Evolutionary conservation across 768 basidiomycete species (phyloP), one percentile per base, ranked within the genome.

Genomic region (Gyrodon lividus): DNA sequence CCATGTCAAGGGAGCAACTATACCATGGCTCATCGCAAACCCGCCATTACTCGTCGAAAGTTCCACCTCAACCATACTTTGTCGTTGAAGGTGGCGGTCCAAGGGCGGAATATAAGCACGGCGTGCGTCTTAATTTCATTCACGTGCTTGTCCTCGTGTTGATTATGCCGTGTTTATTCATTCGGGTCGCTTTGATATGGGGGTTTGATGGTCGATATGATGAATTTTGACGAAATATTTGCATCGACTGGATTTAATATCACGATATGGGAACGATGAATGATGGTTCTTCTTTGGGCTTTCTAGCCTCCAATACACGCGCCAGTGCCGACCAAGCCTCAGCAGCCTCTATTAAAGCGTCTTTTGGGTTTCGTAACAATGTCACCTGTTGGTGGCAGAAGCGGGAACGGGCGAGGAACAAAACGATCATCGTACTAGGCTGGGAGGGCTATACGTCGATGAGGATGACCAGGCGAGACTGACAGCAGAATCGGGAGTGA

Each of bases 61-160:
- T 48, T 16, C 61, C 55, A 33, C 46, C 64, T 40, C 65, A 65
- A 46, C 56, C 65, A 38, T 67, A 63, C 20, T 55, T 65, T 46
- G 43, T 62, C 43, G 65, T 65, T 34, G 57, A 49, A 17, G 37
- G 63, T 30, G 65, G 62, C 37, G 63, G 65, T 8, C 65, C 65
- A 44, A 67, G 57, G 33, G 60, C 65, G 43, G 68, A 68, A 44
- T 68, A 67, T 33, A 69, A 66, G 43, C 68, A 52, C 39, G 66
- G 66, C 6, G 66, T 68, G 34, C 63, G 66, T 65, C 49, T 38
- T 39, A 28, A 13, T 51, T 49, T 37, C 39, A 20, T 24, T 61
- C 48, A 46, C 51, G 44, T 59, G 47, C 19, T 46, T 38, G 17
- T 59, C 22, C 50, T 45, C 41, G 24, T 56, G 42, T 55, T 65